Evolutionary conservation across 2,329 filamentous ascomycete genomes (phyloP).

Genomic region (Aureobasidium sp.): DNA sequence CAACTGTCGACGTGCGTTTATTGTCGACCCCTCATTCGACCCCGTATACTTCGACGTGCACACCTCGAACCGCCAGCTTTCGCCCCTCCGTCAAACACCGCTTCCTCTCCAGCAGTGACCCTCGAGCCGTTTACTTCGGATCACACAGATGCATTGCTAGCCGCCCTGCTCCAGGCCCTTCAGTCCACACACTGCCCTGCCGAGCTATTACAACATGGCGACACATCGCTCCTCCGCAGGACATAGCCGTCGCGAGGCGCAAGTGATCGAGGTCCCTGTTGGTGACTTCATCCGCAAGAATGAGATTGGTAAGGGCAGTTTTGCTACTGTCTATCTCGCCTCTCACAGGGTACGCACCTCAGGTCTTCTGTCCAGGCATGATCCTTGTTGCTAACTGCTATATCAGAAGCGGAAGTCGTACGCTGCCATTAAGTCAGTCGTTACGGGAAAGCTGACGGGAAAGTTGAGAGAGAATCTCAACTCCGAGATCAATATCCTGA

Average conservation of each 20-base stretch:
- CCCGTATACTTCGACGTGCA: neutral
- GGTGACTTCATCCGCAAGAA: conserved; percentile 76
- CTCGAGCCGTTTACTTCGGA: neutral
- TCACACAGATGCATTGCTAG: conserved; percentile 1
- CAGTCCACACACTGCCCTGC: neutral
- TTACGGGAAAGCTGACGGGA: conserved; percentile 81
- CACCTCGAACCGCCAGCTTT: neutral
- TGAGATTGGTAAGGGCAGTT: conserved; percentile 95
- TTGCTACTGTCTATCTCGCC: conserved; percentile 76
- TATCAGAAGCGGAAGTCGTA: conserved; percentile 64
- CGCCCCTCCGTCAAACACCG: conserved; percentile 2
- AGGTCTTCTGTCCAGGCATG: neutral
- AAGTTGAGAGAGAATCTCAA: conserved; percentile 96
- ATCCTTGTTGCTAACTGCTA: neutral
- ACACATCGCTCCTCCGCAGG: conserved; percentile 7
- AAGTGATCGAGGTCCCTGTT: conserved; percentile 39
- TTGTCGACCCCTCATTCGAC: neutral
- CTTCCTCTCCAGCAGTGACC: neutral
- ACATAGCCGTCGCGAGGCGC: neutral
- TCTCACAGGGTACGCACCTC: conserved; percentile 27
- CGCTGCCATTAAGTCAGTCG: conserved; percentile 95
- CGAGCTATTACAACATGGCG: conserved; percentile 10
- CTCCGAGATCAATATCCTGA: conserved; percentile 91
- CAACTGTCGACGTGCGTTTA: neutral
- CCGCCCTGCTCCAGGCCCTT: neutral